Evolutionary conservation across 306 rosid species (phyloP).

Genomic region (Fragaria vesca): DNA sequence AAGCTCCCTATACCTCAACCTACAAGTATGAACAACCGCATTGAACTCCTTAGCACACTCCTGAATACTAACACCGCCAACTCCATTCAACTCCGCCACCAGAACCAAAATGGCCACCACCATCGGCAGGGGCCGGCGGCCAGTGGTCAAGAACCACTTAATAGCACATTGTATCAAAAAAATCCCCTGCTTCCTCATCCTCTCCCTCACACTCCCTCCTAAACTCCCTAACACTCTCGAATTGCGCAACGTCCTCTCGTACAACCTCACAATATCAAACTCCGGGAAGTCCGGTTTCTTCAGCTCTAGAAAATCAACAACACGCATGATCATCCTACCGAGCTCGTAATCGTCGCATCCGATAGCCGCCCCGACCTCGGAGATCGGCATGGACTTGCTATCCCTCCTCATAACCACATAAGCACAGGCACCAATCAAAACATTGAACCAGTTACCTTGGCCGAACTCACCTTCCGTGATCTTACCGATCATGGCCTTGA

Average conservation of each 20-base stretch:
- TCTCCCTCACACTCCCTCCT: slow-evolving; percentile 30
- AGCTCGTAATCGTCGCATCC: slow-evolving; percentile 54
- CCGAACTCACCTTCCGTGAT: slow-evolving; percentile 71
- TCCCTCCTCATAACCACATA: slow-evolving; percentile 62
- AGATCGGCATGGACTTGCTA: slow-evolving; percentile 47
- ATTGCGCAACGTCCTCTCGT: slow-evolving; percentile 47
- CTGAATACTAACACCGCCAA: slow-evolving; percentile 44
- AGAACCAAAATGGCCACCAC: slow-evolving; percentile 71
- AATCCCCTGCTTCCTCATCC: slow-evolving; percentile 59
- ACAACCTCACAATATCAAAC: slow-evolving; percentile 53
- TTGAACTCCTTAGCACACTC: slow-evolving; percentile 56
- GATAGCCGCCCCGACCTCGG: slow-evolving; percentile 46
- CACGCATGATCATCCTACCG: slow-evolving; percentile 61
- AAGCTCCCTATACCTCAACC: slow-evolving; percentile 58
- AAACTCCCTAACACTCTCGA: slow-evolving; percentile 23
- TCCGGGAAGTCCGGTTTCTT: slow-evolving; percentile 44
- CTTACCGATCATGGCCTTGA: slow-evolving; percentile 40
- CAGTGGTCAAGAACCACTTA: slow-evolving; percentile 74
- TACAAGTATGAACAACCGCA: slow-evolving; percentile 55
- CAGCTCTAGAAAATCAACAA: slow-evolving; percentile 49
- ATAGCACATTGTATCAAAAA: slow-evolving; percentile 67
- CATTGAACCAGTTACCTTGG: slow-evolving; percentile 58
- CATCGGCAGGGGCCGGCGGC: slow-evolving; percentile 69
- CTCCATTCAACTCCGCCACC: slow-evolving; percentile 56
- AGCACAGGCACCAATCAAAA: slow-evolving; percentile 66